These are phyloP conservation scores for Diutina neorugosa DNA, from an alignment of 1,139 yeast species.

Conservation along the genomic window DNA sequence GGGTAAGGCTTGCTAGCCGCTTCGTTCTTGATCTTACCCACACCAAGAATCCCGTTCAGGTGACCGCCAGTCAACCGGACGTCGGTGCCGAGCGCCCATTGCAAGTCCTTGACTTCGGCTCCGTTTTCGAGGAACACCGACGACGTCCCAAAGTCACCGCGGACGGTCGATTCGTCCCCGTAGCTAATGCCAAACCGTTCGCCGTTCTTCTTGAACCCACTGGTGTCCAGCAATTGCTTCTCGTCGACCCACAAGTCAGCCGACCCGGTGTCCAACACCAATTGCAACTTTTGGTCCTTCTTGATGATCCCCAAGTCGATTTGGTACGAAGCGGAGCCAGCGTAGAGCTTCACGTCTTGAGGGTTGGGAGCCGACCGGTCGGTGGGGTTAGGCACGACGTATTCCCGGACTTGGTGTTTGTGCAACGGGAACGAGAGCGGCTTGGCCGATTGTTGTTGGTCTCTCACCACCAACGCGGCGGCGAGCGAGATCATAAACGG, in stretches of 20 bases:
- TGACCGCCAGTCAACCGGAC: not conserved
- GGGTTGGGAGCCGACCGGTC: not conserved
- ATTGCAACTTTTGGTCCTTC: slow-evolving; percentile 6
- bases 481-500: not conserved
- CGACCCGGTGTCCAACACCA: slow-evolving; percentile 9
- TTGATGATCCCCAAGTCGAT: not conserved
- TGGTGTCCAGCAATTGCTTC: not conserved
- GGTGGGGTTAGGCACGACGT: not conserved
- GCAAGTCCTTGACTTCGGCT: slow-evolving; percentile 6
- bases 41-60: slow-evolving; percentile 7
- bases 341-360: not conserved
- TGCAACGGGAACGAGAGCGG: not conserved
- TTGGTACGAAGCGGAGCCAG: not conserved
- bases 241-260: slow-evolving; percentile 8
- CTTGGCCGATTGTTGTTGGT: not conserved
- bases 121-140: slow-evolving; percentile 1
- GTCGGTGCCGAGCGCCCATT: slow-evolving; percentile 6
- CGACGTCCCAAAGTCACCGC: slow-evolving; percentile 7
- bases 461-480: not conserved
- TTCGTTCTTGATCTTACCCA: slow-evolving; percentile 2
- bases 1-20: not conserved
- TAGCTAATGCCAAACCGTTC: slow-evolving; percentile 6
- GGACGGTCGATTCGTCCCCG: slow-evolving; percentile 4
- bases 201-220: slow-evolving; percentile 5
- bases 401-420: not conserved